phyloP scores from a whole-genome alignment of 176 grass and related monocot species.

The Zizania latifolia region DNA sequence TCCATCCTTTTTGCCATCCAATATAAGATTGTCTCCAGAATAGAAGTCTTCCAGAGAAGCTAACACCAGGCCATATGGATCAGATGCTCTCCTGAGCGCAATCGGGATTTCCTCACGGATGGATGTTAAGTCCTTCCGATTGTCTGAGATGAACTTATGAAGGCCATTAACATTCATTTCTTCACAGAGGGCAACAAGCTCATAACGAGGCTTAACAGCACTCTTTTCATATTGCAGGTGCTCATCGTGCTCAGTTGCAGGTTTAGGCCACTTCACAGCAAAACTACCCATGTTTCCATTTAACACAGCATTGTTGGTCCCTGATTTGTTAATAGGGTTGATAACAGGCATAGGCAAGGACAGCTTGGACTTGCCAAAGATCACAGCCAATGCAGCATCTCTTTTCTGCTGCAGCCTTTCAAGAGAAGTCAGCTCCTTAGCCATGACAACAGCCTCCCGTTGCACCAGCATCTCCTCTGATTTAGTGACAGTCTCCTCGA shows the following conservation, averaged over 20 bases:
- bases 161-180: constrained; percentile 73
- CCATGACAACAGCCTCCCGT: constrained; percentile 52
- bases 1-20: constrained; percentile 86
- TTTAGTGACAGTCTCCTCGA: constrained; percentile 34
- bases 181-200: constrained; percentile 56
- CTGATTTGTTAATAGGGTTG: constrained; percentile 19
- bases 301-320: background rate
- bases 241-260: constrained; percentile 10
- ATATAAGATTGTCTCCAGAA: constrained; percentile 43
- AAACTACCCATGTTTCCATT: background rate
- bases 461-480: constrained; percentile 53
- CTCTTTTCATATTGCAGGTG: constrained; percentile 25
- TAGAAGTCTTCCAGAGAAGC: constrained; percentile 53
- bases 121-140: constrained; percentile 64
- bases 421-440: constrained; percentile 70
- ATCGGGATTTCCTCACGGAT: constrained; percentile 77
- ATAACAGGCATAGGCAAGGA: constrained; percentile 15
- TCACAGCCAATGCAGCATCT: constrained; percentile 57
- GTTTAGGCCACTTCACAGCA: constrained; percentile 43
- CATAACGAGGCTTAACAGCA: constrained; percentile 28
- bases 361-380: constrained; percentile 55
- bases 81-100: constrained; percentile 45
- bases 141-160: constrained; percentile 80
- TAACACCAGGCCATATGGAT: constrained; percentile 57
- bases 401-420: constrained; percentile 72